phyloP scores from a whole-genome alignment of 208 protist species.

The Trypanosoma caninum region DNA sequence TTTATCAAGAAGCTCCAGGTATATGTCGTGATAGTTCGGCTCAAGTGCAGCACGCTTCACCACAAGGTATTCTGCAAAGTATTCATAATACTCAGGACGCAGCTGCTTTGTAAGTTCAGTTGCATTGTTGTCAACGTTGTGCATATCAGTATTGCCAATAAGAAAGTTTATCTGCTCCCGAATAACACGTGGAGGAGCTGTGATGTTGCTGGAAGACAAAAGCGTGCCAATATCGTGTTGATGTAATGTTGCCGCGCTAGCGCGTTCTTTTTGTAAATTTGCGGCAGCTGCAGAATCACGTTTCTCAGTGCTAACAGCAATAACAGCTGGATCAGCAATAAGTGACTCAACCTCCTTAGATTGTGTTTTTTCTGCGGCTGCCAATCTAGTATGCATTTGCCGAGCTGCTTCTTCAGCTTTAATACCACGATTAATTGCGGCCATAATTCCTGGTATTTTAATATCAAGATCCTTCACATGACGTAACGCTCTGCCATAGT shows the following conservation, averaged over 20 bases:
- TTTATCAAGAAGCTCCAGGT: constrained; percentile 82
- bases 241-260: constrained; percentile 64
- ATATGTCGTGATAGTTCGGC: constrained; percentile 97
- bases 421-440: constrained; percentile 81
- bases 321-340: constrained; percentile 71
- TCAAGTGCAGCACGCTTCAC: constrained; percentile 97
- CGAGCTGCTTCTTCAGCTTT: constrained; percentile 57
- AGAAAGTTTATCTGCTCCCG: constrained; percentile 92
- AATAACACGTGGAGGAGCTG: constrained; percentile 79
- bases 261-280: constrained; percentile 34
- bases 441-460: constrained; percentile 86
- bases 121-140: constrained; percentile 83
- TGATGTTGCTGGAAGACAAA: constrained; percentile 67
- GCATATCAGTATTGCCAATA: constrained; percentile 87
- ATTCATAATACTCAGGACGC: constrained; percentile 85
- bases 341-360: constrained; percentile 30
- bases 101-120: constrained; percentile 75
- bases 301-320: constrained; percentile 29
- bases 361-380: constrained; percentile 20
- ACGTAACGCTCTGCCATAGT: constrained; percentile 83
- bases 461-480: constrained; percentile 86
- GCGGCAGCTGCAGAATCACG: constrained; percentile 22
- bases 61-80: constrained; percentile 97
- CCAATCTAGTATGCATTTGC: constrained; percentile 22
- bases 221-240: constrained; percentile 83